These are phyloP conservation scores for Trebouxia sp. DNA, from an alignment of 139 green algal species.

Conservation along the genomic window DNA sequence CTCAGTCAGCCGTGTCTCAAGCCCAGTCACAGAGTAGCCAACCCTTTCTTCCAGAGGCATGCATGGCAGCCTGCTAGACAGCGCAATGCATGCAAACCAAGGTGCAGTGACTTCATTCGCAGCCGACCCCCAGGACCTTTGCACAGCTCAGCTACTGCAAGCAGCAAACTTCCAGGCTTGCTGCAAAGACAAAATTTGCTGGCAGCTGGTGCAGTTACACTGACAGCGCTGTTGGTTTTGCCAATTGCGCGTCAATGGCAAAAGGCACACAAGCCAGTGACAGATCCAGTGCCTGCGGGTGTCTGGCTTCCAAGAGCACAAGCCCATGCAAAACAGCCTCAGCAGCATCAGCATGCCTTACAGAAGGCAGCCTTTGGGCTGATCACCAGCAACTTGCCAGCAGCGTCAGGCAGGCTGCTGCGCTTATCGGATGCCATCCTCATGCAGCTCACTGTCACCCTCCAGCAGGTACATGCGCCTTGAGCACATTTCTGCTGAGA, in stretches of 20 bases:
- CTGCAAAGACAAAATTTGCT: too few relatives aligned
- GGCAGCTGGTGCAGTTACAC: too few relatives aligned
- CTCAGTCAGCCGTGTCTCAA: too few relatives aligned
- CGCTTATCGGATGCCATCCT: neutral
- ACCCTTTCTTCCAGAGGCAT: too few relatives aligned
- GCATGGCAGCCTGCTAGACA: too few relatives aligned
- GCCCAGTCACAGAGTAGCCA: too few relatives aligned
- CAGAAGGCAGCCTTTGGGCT: neutral
- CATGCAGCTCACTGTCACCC: conserved; percentile 17
- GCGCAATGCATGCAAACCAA: too few relatives aligned
- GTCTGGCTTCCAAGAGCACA: conserved; percentile 7
- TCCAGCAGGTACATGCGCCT: conserved; percentile 24
- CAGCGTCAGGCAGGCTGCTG: conserved; percentile 18
- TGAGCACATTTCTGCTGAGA: too few relatives aligned
- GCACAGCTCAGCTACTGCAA: neutral
- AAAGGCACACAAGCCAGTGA: neutral
- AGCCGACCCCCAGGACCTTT: too few relatives aligned
- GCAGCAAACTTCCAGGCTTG: too few relatives aligned
- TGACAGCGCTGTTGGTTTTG: too few relatives aligned
- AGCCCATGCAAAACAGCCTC: neutral
- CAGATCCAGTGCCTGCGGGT: conserved; percentile 4
- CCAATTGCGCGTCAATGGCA: neutral
- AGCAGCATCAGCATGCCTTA: neutral
- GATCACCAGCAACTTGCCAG: conserved; percentile 11
- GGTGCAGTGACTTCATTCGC: too few relatives aligned